Evolutionary conservation across 306 rosid species (phyloP), one percentile per base, ranked within the genome.

Genomic region (Cicer yamashitae): DNA sequence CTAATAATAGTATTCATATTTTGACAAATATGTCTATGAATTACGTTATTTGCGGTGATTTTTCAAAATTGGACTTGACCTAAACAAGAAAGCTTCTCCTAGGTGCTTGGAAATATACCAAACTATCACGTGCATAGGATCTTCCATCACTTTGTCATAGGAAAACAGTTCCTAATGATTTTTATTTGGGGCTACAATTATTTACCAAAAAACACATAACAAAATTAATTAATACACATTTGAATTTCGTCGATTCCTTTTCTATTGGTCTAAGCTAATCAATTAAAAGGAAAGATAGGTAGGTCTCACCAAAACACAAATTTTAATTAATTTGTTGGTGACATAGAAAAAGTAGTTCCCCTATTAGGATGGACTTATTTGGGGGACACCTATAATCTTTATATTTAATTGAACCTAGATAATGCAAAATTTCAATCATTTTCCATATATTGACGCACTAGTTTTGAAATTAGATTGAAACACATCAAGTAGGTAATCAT

Each of bases 401-500:
- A 73, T 59, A 46, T 8, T 73, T 67, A 53, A 41, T 60, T 77
- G 63, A 72, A 52, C 72, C 69, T 40, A 61, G n/a, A 18, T 34
- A 1, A 66, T 50, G 22, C 69, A 61, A 58, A 15, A 56, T 41
- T 70, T 30, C 48, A 65, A 71, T 81, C 83, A 81, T 77, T 74
- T 79, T 81, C 83, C 52, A 73, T 71, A 73, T 74, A 57, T 73
- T 77, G 56, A 74, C 48, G 71, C 68, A 58, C 58, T 18, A 66
- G 63, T 54, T 67, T 37, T 72, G 61, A 71, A 67, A 71, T 52
- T 76, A 60, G 82, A 53, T 79, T 46, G 80, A 65, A 75, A 75
- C 79, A 51, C 47, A 71, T 70, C 76, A 79, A 71, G 75, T 67
- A 18, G 57, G 60, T 76, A 79, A 72, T 61, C 84, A 72, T 64